phyloP scores from a whole-genome alignment of 2,329 filamentous ascomycete genomes.

The Colletotrichum sp. region DNA sequence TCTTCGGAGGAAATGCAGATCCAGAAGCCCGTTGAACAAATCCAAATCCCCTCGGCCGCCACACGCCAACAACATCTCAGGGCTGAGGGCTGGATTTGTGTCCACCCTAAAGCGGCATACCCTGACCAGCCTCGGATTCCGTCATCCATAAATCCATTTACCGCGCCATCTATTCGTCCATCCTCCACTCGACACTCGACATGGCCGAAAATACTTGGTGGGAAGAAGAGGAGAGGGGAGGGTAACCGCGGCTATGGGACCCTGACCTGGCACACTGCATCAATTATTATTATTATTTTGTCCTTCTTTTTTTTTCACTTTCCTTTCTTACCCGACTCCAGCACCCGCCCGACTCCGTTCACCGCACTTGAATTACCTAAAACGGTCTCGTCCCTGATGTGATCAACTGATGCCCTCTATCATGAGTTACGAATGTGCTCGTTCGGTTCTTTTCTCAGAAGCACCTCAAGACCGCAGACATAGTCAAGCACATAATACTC shows the following conservation, averaged over 20 bases:
- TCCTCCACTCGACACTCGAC: background rate
- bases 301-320: background rate
- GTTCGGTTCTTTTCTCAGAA: background rate
- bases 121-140: background rate
- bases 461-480: background rate
- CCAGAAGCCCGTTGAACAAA: background rate
- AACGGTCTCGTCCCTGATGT: background rate
- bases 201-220: background rate
- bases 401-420: background rate
- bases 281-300: background rate
- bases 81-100: background rate
- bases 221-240: background rate
- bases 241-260: constrained; percentile 1
- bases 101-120: background rate
- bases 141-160: background rate
- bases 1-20: background rate
- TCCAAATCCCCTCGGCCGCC: background rate
- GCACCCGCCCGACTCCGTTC: background rate
- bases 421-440: background rate
- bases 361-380: background rate
- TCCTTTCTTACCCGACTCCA: background rate
- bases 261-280: background rate
- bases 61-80: background rate
- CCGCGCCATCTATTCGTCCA: background rate
- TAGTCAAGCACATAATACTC: background rate